Evolutionary conservation across 352 stramenopile genomes (phyloP).

Genomic region (Globisporangium canariense): DNA sequence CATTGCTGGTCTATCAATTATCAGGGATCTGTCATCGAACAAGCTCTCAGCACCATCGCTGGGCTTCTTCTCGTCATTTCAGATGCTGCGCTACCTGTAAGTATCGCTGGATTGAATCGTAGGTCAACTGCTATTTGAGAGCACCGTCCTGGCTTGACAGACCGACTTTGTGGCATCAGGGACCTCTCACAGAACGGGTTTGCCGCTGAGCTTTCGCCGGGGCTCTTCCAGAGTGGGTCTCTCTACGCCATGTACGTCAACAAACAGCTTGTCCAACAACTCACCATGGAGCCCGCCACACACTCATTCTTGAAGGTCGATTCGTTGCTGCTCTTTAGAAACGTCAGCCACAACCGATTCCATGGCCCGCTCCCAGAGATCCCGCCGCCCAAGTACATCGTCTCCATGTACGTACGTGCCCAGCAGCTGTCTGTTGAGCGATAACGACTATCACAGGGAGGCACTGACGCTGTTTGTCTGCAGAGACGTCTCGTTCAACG

Average conservation of each 20-base stretch:
- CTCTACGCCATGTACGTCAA: slow-evolving; percentile 47
- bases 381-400: slow-evolving; percentile 31
- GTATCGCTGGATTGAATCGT: neutral
- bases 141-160: neutral
- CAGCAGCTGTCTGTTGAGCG: neutral
- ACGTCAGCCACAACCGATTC: slow-evolving; percentile 52
- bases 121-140: neutral
- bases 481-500: slow-evolving; percentile 60
- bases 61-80: slow-evolving; percentile 34
- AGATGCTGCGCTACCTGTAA: slow-evolving; percentile 36
- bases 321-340: slow-evolving; percentile 21
- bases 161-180: neutral
- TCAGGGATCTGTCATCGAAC: slow-evolving; percentile 41
- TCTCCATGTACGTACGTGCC: slow-evolving; percentile 42
- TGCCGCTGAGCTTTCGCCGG: slow-evolving; percentile 25
- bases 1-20: neutral
- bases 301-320: neutral
- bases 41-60: slow-evolving; percentile 27
- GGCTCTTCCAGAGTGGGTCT: slow-evolving; percentile 42
- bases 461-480: neutral
- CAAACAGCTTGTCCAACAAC: neutral
- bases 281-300: neutral
- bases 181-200: slow-evolving; percentile 53
- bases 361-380: slow-evolving; percentile 31
- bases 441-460: neutral